Base-by-base conservation (phyloP, 31 red algal species). In the Odonthalia washingtoniensis region DNA sequence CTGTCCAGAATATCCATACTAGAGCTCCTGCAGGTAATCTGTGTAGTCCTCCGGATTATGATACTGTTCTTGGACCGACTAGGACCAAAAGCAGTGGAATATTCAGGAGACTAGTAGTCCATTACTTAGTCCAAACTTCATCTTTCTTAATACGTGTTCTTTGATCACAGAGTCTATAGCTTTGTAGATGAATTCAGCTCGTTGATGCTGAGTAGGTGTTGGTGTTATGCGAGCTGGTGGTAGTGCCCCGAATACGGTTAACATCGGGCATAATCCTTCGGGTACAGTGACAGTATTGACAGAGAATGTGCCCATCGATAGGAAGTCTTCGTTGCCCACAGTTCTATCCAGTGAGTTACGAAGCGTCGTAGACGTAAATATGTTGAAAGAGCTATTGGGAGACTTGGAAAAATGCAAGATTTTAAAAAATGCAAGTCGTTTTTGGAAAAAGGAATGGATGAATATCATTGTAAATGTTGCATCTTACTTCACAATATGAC, bases 201-300 rank as follows among this genome's bases (percentile, higher is more conserved):
- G 26, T 2, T 72, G 5, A 4, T 46, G 4, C 37, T 85, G 65
- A 35, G 82, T 74, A 0, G 34, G 5, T 74, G 82, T 40, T 17
- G 82, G 82, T 28, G 65, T 85, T 6, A 2, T n/a, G 14, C 82
- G 14, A 40, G 1, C 34, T 0, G 82, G 68, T 5, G 82, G 1
- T 30, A 85, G 21, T 5, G 68, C n/a, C 26, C 9, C 67, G 57
- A 75, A 85, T n/a, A n/a, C n/a, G 46, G 73, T 9, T 6, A 74
- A n/a, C 0, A 85, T 74, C n/a, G 82, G 82, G 0, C 65, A 49
- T 24, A 40, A 0, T 4, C 64, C 82, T 61, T 85, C 82, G n/a
- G n/a, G 82, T 40, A 3, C 82, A 40, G 3, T 46, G 40, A 2
- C 46, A 64, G 18, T 44, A 17, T 1, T 73, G 24, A 86, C 40